Percentiles rank a stretch among this genome's conserved stretches.
phyloP scores from a whole-genome alignment of 2,329 filamentous ascomycete genomes.

The Trichocomaceae sp. region DNA sequence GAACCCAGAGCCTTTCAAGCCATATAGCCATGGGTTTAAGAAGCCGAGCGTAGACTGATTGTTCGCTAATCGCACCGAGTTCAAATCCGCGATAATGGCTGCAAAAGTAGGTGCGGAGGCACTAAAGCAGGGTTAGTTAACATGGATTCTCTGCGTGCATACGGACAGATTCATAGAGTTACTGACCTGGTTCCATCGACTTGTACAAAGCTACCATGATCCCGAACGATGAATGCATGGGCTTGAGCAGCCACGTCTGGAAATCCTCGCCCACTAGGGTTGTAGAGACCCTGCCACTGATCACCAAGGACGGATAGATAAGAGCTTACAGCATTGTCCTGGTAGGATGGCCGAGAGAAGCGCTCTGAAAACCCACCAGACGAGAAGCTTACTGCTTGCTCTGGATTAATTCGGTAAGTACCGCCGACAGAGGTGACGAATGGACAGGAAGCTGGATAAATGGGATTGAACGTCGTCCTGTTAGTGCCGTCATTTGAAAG shows the following conservation, averaged over 20 bases:
- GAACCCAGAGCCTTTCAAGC: constrained; percentile 37
- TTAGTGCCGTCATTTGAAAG: constrained; percentile 51
- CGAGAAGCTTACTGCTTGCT: constrained; percentile 49
- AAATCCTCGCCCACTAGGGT: constrained; percentile 51
- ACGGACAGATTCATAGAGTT: neutral
- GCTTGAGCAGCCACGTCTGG: constrained; percentile 58
- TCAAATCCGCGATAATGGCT: constrained; percentile 57
- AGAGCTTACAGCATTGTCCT: constrained; percentile 37
- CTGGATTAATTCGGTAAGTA: constrained; percentile 48
- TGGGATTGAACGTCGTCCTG: constrained; percentile 46
- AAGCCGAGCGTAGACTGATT: constrained; percentile 52
- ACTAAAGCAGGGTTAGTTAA: constrained; percentile 22
- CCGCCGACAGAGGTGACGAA: constrained; percentile 59
- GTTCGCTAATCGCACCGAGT: constrained; percentile 54
- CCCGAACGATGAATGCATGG: constrained; percentile 34
- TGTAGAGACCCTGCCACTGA: constrained; percentile 43
- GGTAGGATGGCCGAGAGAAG: constrained; percentile 45
- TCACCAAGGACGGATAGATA: constrained; percentile 41
- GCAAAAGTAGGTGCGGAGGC: constrained; percentile 59
- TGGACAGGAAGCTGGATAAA: constrained; percentile 54
- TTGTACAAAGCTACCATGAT: constrained; percentile 29
- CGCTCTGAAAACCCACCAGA: constrained; percentile 45
- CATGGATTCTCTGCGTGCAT: neutral
- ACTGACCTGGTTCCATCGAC: constrained; percentile 45
- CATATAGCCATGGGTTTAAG: constrained; percentile 57